Evolutionary conservation across 1,284 basidiomycete genomes (phyloP).

Genomic region (Irpex sp.): DNA sequence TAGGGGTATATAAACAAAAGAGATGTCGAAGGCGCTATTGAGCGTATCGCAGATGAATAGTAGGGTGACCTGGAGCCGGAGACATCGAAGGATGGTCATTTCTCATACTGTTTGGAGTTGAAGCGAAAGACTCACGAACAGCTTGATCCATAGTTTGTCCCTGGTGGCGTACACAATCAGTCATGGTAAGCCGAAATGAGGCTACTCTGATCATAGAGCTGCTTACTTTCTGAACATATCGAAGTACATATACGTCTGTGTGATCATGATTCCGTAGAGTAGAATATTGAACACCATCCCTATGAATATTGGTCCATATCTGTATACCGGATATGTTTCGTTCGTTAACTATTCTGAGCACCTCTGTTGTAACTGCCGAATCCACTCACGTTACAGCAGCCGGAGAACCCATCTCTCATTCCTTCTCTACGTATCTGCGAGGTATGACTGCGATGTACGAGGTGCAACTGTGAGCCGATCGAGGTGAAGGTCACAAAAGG

Average conservation of each 20-base stretch:
- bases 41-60: constrained; percentile 5
- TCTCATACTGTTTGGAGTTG: not conserved
- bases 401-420: too few relatives aligned
- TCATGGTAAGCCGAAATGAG: not conserved
- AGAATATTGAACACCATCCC: constrained; percentile 6
- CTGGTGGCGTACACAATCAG: not conserved
- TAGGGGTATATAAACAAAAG: constrained; percentile 6
- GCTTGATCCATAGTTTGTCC: constrained; percentile 9
- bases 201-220: not conserved
- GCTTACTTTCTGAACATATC: constrained; percentile 4
- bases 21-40: constrained; percentile 7
- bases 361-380: not conserved
- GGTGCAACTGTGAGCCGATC: too few relatives aligned
- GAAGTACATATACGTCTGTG: constrained; percentile 5
- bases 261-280: constrained; percentile 7
- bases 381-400: not conserved
- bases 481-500: too few relatives aligned
- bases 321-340: not conserved
- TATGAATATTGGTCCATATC: constrained; percentile 6
- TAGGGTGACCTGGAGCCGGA: not conserved
- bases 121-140: constrained; percentile 1
- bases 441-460: too few relatives aligned
- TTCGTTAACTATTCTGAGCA: not conserved
- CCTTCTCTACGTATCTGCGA: too few relatives aligned
- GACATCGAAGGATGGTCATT: not conserved